phyloP scores from a whole-genome alignment of 164 flowering plant genomes.

The Umbellularia californica region DNA sequence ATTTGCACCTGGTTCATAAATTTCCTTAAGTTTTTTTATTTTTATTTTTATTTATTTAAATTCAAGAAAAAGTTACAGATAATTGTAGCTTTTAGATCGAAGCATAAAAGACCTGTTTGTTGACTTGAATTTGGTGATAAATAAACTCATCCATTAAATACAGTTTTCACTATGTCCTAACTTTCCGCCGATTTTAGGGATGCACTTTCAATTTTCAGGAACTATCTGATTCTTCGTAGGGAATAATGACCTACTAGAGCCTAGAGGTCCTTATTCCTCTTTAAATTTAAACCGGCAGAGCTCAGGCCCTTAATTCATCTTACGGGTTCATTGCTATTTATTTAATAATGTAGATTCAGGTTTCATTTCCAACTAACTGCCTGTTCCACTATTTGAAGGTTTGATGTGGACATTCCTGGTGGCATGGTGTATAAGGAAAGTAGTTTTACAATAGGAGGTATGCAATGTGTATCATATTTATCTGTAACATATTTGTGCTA shows the following conservation, averaged over 20 bases:
- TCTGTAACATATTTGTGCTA: not conserved
- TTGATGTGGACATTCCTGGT: constrained; percentile 96
- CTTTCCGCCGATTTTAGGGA: not conserved
- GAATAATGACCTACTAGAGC: not conserved
- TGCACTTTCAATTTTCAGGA: not conserved
- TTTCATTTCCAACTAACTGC: not conserved
- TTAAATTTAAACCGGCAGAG: not conserved
- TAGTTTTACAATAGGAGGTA: constrained; percentile 77
- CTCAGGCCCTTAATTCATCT: not conserved
- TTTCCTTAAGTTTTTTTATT: too few relatives aligned
- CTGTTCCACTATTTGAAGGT: constrained; percentile 44
- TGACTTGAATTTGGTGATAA: not conserved
- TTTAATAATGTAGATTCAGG: not conserved
- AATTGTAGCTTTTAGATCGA: not conserved
- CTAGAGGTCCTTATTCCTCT: not conserved
- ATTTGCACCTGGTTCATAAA: too few relatives aligned
- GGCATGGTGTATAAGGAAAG: constrained; percentile 84
- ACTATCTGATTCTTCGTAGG: not conserved
- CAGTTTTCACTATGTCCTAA: not conserved
- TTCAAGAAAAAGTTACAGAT: too few relatives aligned
- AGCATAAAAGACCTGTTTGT: not conserved
- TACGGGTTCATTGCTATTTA: not conserved
- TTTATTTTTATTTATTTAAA: too few relatives aligned
- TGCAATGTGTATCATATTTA: not conserved
- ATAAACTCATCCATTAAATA: too few relatives aligned